Evolutionary conservation across 2,329 filamentous ascomycete genomes (phyloP).

Genomic region (Epichloe brachyelytri): DNA sequence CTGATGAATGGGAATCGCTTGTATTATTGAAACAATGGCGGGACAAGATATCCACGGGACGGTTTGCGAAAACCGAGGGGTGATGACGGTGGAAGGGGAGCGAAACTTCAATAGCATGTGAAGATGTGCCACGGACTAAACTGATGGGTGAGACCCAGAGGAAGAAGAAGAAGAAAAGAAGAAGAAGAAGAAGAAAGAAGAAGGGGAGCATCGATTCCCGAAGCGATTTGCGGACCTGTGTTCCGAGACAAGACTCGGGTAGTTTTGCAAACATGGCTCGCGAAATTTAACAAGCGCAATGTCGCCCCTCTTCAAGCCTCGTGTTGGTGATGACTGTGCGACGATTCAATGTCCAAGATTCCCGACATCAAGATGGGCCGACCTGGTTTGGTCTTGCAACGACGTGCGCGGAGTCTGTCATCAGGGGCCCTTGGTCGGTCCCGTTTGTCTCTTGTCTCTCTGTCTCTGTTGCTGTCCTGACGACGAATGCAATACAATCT

Average conservation of each 20-base stretch:
- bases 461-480: too few species aligned
- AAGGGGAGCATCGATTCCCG: not conserved
- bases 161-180: not conserved
- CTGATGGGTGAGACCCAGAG: too few species aligned
- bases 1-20: not conserved
- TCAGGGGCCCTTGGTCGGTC: too few species aligned
- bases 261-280: conserved; percentile 1
- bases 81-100: not conserved
- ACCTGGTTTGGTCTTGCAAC: too few species aligned
- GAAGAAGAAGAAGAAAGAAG: not conserved
- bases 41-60: not conserved
- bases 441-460: too few species aligned
- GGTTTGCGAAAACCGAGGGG: not conserved
- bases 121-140: not conserved
- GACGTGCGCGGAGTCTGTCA: too few species aligned
- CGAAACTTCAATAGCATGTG: not conserved
- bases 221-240: not conserved
- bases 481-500: too few species aligned
- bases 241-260: not conserved
- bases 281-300: not conserved
- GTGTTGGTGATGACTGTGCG: too few species aligned
- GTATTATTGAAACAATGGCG: conserved; percentile 1
- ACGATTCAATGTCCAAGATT: too few species aligned
- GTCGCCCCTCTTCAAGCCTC: too few species aligned
- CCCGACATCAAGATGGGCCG: too few species aligned